Evolutionary conservation across 2,329 filamentous ascomycete species (phyloP).

Genomic region (Knufia fluminis): DNA sequence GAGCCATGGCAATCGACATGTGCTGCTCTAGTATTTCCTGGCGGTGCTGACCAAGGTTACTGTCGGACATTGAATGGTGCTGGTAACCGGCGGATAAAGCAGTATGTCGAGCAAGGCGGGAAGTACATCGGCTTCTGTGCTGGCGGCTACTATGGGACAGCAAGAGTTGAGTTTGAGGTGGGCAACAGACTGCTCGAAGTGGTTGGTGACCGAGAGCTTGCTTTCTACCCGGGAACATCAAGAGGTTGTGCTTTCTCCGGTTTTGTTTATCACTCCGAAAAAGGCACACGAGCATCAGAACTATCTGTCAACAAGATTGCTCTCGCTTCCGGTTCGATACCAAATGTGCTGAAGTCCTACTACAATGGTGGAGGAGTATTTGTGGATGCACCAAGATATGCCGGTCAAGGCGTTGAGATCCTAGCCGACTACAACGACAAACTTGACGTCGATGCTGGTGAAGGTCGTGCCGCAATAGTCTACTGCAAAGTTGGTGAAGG

Average conservation of each 20-base stretch:
- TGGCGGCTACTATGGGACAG: slow-evolving; percentile 81
- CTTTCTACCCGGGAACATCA: slow-evolving; percentile 78
- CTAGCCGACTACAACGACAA: slow-evolving; percentile 70
- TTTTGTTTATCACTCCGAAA: slow-evolving; percentile 84
- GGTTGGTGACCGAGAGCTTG: slow-evolving; percentile 72
- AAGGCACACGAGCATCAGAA: slow-evolving; percentile 63
- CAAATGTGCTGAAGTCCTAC: slow-evolving; percentile 63
- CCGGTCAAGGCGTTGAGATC: slow-evolving; percentile 61
- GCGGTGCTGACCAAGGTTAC: slow-evolving; percentile 88
- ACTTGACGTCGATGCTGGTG: slow-evolving; percentile 65
- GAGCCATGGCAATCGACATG: slow-evolving; percentile 87
- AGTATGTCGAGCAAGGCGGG: slow-evolving; percentile 79
- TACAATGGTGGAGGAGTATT: slow-evolving; percentile 95
- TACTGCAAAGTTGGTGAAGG: slow-evolving; percentile 77
- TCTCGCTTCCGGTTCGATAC: slow-evolving; percentile 46
- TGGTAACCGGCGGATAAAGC: slow-evolving; percentile 73
- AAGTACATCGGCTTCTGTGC: slow-evolving; percentile 87
- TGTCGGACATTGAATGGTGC: slow-evolving; percentile 78
- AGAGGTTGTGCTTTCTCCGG: slow-evolving; percentile 79
- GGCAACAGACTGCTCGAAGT: slow-evolving; percentile 75
- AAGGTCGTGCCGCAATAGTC: slow-evolving; percentile 67
- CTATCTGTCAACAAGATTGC: slow-evolving; percentile 55
- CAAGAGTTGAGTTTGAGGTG: slow-evolving; percentile 82
- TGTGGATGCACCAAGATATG: slow-evolving; percentile 60
- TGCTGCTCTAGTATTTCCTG: slow-evolving; percentile 81